These are phyloP conservation scores for Torulaspora franciscae DNA, from an alignment of 805 yeast genomes.

Conservation along the genomic window DNA sequence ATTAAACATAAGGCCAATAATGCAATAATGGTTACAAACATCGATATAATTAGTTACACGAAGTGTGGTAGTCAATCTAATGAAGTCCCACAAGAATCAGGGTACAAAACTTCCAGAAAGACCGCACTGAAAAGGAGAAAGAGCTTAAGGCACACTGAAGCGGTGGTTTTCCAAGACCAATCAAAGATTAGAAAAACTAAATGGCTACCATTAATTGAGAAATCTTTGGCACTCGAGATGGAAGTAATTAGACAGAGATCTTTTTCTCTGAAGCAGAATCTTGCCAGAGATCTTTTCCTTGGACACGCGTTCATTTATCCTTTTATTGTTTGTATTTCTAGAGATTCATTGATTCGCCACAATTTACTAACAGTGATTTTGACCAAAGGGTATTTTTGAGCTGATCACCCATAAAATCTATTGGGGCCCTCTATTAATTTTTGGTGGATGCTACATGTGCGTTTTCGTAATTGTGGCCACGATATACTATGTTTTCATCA, in stretches of 20 bases:
- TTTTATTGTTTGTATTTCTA: constrained; percentile 14
- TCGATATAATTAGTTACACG: constrained; percentile 4
- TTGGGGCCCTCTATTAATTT: constrained; percentile 29
- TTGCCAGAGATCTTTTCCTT: constrained; percentile 14
- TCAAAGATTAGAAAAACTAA: not conserved
- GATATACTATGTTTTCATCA: constrained; percentile 23
- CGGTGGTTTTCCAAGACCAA: not conserved
- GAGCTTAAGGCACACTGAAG: not conserved
- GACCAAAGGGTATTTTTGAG: constrained; percentile 27
- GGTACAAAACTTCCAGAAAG: not conserved
- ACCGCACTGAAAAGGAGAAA: not conserved
- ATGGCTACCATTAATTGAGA: not conserved
- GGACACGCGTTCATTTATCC: constrained; percentile 22
- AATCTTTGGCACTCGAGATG: not conserved
- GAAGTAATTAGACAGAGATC: constrained; percentile 1
- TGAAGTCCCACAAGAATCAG: not conserved
- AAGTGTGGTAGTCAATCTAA: not conserved
- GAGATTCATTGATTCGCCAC: not conserved
- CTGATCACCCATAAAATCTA: constrained; percentile 22
- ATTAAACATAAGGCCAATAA: not conserved
- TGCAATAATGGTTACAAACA: not conserved
- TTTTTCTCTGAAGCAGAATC: constrained; percentile 8
- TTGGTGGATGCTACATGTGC: constrained; percentile 22
- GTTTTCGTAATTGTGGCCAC: constrained; percentile 23
- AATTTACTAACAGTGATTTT: constrained; percentile 1